Evolutionary conservation across 495 filamentous ascomycete genomes (phyloP).

Genomic region (Talaromyces thailandensis): DNA sequence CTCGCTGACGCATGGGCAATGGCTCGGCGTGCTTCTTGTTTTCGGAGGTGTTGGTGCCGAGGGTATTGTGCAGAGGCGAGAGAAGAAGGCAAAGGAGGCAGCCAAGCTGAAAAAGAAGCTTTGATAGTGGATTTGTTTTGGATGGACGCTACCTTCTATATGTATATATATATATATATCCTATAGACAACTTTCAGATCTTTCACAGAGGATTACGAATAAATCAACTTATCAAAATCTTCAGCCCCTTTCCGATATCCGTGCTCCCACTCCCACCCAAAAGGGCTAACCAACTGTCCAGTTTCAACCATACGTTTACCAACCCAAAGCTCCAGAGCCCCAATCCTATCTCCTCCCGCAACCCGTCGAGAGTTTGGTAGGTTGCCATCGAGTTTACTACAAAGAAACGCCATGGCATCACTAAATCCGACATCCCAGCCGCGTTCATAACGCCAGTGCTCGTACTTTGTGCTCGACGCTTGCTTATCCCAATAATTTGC

Average conservation of each 20-base stretch:
- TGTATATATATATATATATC: neutral
- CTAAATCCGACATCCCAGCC: conserved; percentile 45
- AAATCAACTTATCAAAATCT: conserved; percentile 28
- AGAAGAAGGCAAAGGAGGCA: conserved; percentile 76
- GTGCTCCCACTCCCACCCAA: conserved; percentile 44
- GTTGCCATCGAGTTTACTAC: conserved; percentile 14
- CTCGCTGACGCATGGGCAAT: conserved; percentile 71
- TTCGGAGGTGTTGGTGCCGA: conserved; percentile 95
- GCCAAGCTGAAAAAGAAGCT: conserved; percentile 34
- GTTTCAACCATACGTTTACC: conserved; percentile 41
- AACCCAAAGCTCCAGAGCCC: conserved; percentile 43
- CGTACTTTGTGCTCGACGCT: conserved; percentile 26
- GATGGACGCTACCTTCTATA: neutral
- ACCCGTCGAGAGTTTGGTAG: conserved; percentile 7
- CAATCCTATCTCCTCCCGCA: conserved; percentile 35
- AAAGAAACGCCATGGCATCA: conserved; percentile 42
- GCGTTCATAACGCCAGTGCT: conserved; percentile 39
- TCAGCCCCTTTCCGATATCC: conserved; percentile 36
- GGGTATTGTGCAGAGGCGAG: conserved; percentile 66
- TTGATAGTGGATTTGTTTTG: neutral
- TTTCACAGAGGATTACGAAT: conserved; percentile 8
- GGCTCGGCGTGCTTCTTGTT: conserved; percentile 84
- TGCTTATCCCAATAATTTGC: conserved; percentile 34
- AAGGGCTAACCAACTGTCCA: conserved; percentile 24
- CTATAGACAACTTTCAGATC: neutral